Percentiles rank a stretch among this genome's conserved stretches.
These are phyloP conservation scores for Datisca glomerata DNA, from an alignment of 306 rosid species.

Conservation along the genomic window DNA sequence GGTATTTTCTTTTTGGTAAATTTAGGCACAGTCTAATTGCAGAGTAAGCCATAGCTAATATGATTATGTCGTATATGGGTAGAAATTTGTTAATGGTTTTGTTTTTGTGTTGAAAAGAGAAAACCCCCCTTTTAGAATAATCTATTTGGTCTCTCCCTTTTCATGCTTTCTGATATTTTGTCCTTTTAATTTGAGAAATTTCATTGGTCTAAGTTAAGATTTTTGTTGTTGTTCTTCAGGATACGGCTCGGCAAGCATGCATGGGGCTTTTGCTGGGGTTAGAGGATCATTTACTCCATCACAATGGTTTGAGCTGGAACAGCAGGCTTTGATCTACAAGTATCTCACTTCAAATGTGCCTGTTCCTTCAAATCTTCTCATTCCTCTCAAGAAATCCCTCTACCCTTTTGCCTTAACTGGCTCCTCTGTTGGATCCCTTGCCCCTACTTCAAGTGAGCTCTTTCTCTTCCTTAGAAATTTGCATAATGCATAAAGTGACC, in stretches of 20 bases:
- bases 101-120: too few relatives aligned
- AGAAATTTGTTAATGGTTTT: too few relatives aligned
- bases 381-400: conserved; percentile 35
- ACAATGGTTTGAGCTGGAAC: conserved; percentile 53
- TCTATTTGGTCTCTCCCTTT: not conserved
- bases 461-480: conserved; percentile 1
- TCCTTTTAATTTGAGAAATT: too few relatives aligned
- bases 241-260: conserved; percentile 31
- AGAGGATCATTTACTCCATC: conserved; percentile 43
- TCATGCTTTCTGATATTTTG: conserved; percentile 3
- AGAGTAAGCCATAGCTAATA: too few relatives aligned
- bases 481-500: too few relatives aligned
- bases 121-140: too few relatives aligned
- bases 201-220: conserved; percentile 1
- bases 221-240: conserved; percentile 20
- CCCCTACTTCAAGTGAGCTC: conserved; percentile 31
- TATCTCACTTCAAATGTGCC: conserved; percentile 35
- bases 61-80: too few relatives aligned
- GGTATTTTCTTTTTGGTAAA: too few relatives aligned
- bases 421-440: conserved; percentile 17
- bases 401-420: conserved; percentile 26
- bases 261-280: conserved; percentile 18
- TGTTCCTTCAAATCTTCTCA: conserved; percentile 38
- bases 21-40: too few relatives aligned
- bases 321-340: conserved; percentile 55